These are phyloP conservation scores for Fusarium penzigii DNA, from an alignment of 2,329 filamentous ascomycete species.

Conservation along the genomic window DNA sequence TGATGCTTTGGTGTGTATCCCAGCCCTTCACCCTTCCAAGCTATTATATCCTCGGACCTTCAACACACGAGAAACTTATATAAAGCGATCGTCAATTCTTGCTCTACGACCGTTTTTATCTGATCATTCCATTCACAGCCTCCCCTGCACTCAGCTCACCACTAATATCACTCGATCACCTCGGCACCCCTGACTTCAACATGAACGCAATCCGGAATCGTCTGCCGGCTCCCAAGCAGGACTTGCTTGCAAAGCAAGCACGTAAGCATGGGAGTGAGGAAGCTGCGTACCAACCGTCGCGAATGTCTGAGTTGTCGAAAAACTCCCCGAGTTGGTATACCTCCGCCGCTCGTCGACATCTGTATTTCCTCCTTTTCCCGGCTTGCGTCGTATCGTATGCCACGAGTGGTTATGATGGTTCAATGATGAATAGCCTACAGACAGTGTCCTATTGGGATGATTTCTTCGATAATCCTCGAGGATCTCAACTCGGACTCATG, in stretches of 20 bases:
- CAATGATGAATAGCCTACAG: conserved; percentile 52
- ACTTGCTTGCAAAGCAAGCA: conserved; percentile 22
- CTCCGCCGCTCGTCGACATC: conserved; percentile 29
- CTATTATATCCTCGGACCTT: background rate
- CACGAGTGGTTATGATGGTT: conserved; percentile 51
- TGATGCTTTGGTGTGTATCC: background rate
- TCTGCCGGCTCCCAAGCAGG: conserved; percentile 28
- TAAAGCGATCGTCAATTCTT: background rate
- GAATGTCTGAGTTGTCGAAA: conserved; percentile 29
- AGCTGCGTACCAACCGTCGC: conserved; percentile 25
- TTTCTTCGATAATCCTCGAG: conserved; percentile 38
- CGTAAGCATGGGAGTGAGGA: conserved; percentile 13
- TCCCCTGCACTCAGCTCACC: background rate
- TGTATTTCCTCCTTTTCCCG: conserved; percentile 37
- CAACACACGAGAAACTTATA: background rate
- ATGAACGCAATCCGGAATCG: conserved; percentile 26
- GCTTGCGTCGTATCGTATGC: conserved; percentile 37
- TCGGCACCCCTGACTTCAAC: background rate
- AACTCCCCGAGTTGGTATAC: conserved; percentile 33
- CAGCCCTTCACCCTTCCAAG: background rate
- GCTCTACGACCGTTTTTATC: background rate
- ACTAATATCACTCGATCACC: background rate
- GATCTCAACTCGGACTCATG: conserved; percentile 33
- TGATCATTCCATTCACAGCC: background rate
- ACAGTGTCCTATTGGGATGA: conserved; percentile 43